phyloP scores from a whole-genome alignment of 1,139 yeast species.

The Wickerhamomyces sp. region DNA sequence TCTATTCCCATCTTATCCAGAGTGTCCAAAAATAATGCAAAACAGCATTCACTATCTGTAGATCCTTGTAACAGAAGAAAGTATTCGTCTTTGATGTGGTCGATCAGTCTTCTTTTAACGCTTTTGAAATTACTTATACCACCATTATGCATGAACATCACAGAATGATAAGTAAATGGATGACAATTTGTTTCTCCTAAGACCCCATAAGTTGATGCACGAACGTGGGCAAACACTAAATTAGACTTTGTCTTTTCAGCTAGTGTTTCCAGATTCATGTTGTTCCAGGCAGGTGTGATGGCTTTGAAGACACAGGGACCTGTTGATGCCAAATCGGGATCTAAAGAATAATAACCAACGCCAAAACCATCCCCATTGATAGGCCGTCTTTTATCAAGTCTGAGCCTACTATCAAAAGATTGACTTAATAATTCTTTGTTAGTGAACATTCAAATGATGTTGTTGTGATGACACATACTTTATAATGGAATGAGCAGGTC shows the following conservation, averaged over 20 bases:
- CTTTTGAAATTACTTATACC: slow-evolving; percentile 69
- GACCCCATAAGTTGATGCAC: slow-evolving; percentile 95
- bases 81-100: slow-evolving; percentile 73
- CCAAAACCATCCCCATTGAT: slow-evolving; percentile 99
- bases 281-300: slow-evolving; percentile 97
- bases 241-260: slow-evolving; percentile 83
- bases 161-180: slow-evolving; percentile 79
- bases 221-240: slow-evolving; percentile 88
- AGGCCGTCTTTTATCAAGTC: slow-evolving; percentile 84
- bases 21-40: slow-evolving; percentile 81
- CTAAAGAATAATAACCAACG: slow-evolving; percentile 82
- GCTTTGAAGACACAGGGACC: slow-evolving; percentile 88
- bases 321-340: slow-evolving; percentile 40
- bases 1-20: slow-evolving; percentile 71
- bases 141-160: slow-evolving; percentile 98
- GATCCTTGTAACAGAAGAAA: slow-evolving; percentile 83
- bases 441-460: neutral
- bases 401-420: slow-evolving; percentile 82
- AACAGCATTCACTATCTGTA: slow-evolving; percentile 93
- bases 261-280: slow-evolving; percentile 77
- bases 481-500: slow-evolving; percentile 95
- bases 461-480: slow-evolving; percentile 35
- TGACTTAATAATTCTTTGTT: slow-evolving; percentile 36
- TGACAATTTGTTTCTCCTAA: slow-evolving; percentile 93
- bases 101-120: slow-evolving; percentile 69